These are phyloP conservation scores for Vigna unguiculata DNA, from an alignment of 306 rosid species.

Conservation along the genomic window DNA sequence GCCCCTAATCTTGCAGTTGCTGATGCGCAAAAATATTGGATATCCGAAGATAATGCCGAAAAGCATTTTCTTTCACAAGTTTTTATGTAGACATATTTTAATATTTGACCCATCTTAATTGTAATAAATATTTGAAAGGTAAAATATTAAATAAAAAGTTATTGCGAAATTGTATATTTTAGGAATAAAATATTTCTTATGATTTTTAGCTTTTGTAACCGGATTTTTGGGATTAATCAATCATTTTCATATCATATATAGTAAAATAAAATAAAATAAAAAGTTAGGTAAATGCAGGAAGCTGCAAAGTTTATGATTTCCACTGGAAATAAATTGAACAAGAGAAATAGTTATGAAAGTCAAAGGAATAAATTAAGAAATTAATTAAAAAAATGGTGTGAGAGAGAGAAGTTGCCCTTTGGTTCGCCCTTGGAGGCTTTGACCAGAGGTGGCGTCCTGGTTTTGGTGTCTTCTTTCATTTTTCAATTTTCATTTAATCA, in stretches of 20 bases:
- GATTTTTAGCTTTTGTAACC: too few relatives aligned
- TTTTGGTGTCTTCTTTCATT: neutral
- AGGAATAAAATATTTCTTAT: too few relatives aligned
- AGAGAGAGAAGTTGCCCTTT: neutral
- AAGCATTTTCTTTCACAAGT: too few relatives aligned
- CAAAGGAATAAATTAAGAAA: neutral
- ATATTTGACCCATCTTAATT: too few relatives aligned
- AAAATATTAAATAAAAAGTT: too few relatives aligned
- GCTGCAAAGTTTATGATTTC: neutral
- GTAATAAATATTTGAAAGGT: too few relatives aligned
- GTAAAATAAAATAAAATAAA: neutral
- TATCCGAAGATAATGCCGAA: too few relatives aligned
- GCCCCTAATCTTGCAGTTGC: too few relatives aligned
- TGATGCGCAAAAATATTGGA: too few relatives aligned
- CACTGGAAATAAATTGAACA: neutral
- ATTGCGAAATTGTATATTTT: too few relatives aligned
- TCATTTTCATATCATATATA: neutral
- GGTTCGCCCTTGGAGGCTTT: conserved; percentile 11
- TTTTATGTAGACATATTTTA: too few relatives aligned
- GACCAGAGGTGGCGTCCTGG: neutral
- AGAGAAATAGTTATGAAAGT: neutral
- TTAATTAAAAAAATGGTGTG: neutral
- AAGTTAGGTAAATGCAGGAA: neutral
- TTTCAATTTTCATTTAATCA: neutral
- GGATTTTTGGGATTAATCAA: too few relatives aligned